Base-by-base conservation (phyloP, 331 rosid genomes). In the Phaseolus coccineus region DNA sequence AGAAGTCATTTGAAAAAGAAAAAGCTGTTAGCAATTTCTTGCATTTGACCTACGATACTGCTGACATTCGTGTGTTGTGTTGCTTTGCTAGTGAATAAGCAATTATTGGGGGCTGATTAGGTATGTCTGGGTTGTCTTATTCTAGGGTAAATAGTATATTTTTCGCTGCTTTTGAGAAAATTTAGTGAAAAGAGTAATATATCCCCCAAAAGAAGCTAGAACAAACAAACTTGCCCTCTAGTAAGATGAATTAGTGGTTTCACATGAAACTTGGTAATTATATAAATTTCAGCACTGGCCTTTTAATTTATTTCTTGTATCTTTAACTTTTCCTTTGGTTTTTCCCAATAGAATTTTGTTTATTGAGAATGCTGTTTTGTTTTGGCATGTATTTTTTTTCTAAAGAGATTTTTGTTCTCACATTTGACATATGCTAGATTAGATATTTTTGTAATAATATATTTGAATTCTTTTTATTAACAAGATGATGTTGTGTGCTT, bases 401-500 rank as follows among this genome's bases (percentile, higher is more conserved):
- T 44, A 8, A 13, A 2, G 30, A 37, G 78, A 2, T 72, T 30
- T 16, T 46, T 65, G 12, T 39, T 58, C 75, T 51, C 78, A 15
- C 44, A 57, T 76, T 76, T 52, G 81, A 44, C 69, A 52, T 65
- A 51, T 71, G 69, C 52, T 69, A 46, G 16, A 27, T 77, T 73
- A 73, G 71, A 48, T 59, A 9, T 27, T 77, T 58, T 51, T 9
- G 50, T 39, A 27, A 53, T 40, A 16, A 53, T 40, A 16, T 70
- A 51, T 73, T 74, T 76, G 19, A 28, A 2, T 56, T 39, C 46
- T 28, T 79, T 63, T 52, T 46, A 37, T 73, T 73, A 22, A 75
- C 82, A 28, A 46, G 39, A 82, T 9, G 44, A 14, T 65, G 50
- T 39, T 76, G 59, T 62, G 40, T 77, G 51, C 83, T 79, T 81